A percentile compares a stretch with the other conserved stretches of the same genome.
Evolutionary conservation across 768 basidiomycete genomes (phyloP).

Genomic region (Xerocomellus chrysenteron): DNA sequence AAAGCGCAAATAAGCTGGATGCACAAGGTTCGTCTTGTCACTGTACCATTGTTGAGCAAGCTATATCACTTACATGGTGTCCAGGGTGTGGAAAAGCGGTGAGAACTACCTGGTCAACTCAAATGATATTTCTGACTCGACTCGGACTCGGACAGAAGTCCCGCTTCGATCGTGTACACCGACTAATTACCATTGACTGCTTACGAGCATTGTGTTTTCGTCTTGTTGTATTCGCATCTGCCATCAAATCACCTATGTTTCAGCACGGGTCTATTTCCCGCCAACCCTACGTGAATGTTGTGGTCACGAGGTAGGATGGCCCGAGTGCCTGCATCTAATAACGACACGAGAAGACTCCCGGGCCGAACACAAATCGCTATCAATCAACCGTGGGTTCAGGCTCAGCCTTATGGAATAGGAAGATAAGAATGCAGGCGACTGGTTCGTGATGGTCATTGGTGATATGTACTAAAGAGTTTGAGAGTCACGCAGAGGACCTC

Average conservation of each 20-base stretch:
- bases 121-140: not conserved
- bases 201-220: not conserved
- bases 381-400: not conserved
- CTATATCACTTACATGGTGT: not conserved
- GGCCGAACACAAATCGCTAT: not conserved
- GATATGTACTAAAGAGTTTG: not conserved
- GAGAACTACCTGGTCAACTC: not conserved
- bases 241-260: not conserved
- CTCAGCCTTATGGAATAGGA: not conserved
- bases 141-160: not conserved
- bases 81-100: conserved; percentile 12
- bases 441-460: not conserved
- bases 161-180: not conserved
- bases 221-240: not conserved
- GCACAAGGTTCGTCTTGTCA: conserved; percentile 17
- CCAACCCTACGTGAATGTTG: not conserved
- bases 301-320: not conserved
- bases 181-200: not conserved
- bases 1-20: conserved; percentile 33
- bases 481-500: too few species aligned
- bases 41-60: not conserved
- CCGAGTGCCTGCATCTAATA: not conserved
- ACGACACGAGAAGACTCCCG: not conserved
- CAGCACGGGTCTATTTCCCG: not conserved
- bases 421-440: not conserved